phyloP scores from a whole-genome alignment of 345 rosid species.

The Anastatica hierochuntica region DNA sequence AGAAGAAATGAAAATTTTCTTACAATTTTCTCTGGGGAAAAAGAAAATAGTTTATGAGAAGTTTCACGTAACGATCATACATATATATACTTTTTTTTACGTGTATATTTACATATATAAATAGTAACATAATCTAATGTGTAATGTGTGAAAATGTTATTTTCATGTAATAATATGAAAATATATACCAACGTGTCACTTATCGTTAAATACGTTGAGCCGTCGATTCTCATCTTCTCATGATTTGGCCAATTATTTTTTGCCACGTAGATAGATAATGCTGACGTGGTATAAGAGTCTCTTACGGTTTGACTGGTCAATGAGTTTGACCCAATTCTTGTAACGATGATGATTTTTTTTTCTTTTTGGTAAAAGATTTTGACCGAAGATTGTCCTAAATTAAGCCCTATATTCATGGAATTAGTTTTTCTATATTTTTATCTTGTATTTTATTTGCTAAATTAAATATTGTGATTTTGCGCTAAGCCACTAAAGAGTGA shows the following conservation, averaged over 20 bases:
- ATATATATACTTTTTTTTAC: conserved; percentile 16
- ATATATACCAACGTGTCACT: conserved; percentile 16
- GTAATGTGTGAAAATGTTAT: background rate
- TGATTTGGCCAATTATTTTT: background rate
- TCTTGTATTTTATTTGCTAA: background rate
- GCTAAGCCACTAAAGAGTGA: background rate
- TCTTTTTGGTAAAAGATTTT: no score
- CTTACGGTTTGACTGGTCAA: conserved; percentile 16
- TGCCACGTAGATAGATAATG: background rate
- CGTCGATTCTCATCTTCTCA: background rate
- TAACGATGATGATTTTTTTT: conserved; percentile 15
- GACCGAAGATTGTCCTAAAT: conserved; percentile 12
- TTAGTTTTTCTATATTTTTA: background rate
- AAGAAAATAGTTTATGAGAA: conserved; percentile 19
- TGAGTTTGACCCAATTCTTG: conserved; percentile 21
- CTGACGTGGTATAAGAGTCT: background rate
- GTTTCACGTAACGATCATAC: conserved; percentile 22
- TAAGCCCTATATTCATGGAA: conserved; percentile 24
- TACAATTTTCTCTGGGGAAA: background rate
- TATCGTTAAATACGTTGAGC: background rate
- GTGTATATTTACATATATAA: background rate
- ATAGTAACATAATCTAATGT: no score
- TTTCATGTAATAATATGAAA: no score
- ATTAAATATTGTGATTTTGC: background rate
- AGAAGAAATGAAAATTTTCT: conserved; percentile 9